Evolutionary conservation across 352 stramenopile genomes (phyloP).

Genomic region (Phytopythium oedochilum): DNA sequence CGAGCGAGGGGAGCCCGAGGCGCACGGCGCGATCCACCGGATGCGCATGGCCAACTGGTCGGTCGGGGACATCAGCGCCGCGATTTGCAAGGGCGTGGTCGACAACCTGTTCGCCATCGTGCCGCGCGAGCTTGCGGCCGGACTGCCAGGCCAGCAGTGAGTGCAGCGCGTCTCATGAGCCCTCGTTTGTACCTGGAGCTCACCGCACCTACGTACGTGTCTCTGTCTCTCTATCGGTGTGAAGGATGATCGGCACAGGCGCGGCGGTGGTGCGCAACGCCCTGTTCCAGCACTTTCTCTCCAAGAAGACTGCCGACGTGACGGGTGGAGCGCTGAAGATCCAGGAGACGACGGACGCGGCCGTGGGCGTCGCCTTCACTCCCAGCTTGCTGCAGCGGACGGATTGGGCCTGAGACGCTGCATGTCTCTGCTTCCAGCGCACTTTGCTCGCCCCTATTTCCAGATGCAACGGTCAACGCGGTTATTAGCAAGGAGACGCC

Average conservation of each 20-base stretch:
- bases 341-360: constrained; percentile 36
- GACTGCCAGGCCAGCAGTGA: constrained; percentile 31
- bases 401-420: background rate
- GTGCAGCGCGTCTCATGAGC: constrained; percentile 4
- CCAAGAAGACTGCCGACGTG: constrained; percentile 18
- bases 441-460: background rate
- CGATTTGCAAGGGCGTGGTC: constrained; percentile 50
- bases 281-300: constrained; percentile 46
- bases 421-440: too few species aligned
- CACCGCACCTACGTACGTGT: background rate
- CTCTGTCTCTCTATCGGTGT: background rate
- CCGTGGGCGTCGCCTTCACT: constrained; percentile 39
- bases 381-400: constrained; percentile 16
- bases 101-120: constrained; percentile 61
- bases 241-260: constrained; percentile 57
- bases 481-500: background rate
- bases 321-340: constrained; percentile 13
- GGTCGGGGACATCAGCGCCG: constrained; percentile 59
- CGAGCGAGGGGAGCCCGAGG: constrained; percentile 32
- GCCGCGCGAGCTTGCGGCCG: constrained; percentile 23
- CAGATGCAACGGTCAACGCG: background rate
- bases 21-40: constrained; percentile 32
- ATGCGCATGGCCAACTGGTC: constrained; percentile 48
- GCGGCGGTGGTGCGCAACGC: constrained; percentile 50
- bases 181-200: background rate